These are phyloP conservation scores for Lophiostoma macrostomum DNA, from an alignment of 495 filamentous ascomycete species.

Conservation along the genomic window DNA sequence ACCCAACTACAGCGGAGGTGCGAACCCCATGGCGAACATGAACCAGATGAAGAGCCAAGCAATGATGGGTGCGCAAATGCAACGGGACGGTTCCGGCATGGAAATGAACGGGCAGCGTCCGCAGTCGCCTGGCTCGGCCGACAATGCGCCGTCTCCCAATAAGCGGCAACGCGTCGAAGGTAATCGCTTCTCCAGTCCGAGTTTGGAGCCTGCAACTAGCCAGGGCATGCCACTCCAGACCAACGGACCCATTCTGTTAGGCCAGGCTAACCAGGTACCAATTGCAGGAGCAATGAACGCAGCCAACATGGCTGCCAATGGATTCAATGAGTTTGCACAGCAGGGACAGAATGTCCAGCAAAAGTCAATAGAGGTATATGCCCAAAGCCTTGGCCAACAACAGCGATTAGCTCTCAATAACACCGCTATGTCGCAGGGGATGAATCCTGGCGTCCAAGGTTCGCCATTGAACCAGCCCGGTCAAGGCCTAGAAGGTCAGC, in stretches of 20 bases:
- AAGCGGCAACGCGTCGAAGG: conserved; percentile 82
- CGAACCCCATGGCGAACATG: conserved; percentile 53
- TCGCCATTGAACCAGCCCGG: conserved; percentile 78
- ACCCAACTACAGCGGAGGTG: conserved; percentile 54
- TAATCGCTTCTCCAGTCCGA: conserved; percentile 63
- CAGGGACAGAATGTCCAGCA: conserved; percentile 58
- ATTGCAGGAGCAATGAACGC: conserved; percentile 74
- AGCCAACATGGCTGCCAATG: conserved; percentile 66
- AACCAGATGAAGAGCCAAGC: conserved; percentile 63
- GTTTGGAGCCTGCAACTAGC: not conserved
- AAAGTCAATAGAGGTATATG: conserved; percentile 82
- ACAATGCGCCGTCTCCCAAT: conserved; percentile 87
- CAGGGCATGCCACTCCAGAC: conserved; percentile 47
- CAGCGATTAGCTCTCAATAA: conserved; percentile 62
- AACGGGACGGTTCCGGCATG: conserved; percentile 79
- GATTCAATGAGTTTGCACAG: conserved; percentile 69
- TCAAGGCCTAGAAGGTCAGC: conserved; percentile 26
- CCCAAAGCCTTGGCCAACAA: conserved; percentile 76
- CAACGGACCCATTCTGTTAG: conserved; percentile 7
- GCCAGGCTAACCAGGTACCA: conserved; percentile 52
- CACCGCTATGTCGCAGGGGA: conserved; percentile 54
- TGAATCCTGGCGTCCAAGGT: conserved; percentile 68
- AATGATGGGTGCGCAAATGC: conserved; percentile 69
- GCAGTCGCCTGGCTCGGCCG: conserved; percentile 74
- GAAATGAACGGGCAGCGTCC: conserved; percentile 79